A percentile compares a stretch with the other conserved stretches of the same genome.
phyloP scores from a whole-genome alignment of 2,329 filamentous ascomycete species.

The Lasiodiplodia hormozganensis region DNA sequence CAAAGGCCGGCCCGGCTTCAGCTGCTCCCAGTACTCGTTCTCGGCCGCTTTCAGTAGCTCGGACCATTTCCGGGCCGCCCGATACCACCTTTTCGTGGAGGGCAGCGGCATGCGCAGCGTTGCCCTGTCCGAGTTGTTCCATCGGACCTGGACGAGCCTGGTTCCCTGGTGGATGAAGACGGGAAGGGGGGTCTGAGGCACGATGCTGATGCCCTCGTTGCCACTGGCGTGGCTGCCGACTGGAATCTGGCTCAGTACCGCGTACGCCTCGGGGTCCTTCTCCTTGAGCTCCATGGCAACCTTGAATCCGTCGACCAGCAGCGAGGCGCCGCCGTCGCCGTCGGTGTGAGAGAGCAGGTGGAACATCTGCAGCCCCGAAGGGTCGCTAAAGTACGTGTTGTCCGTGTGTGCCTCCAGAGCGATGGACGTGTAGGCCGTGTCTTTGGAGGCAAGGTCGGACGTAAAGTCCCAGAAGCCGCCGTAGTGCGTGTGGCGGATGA shows the following conservation, averaged over 20 bases:
- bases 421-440: slow-evolving; percentile 90
- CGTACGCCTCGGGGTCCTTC: slow-evolving; percentile 64
- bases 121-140: slow-evolving; percentile 92
- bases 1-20: slow-evolving; percentile 78
- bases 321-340: slow-evolving; percentile 73
- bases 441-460: slow-evolving; percentile 83
- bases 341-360: slow-evolving; percentile 83
- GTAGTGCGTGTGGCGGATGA: slow-evolving; percentile 91
- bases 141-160: slow-evolving; percentile 72
- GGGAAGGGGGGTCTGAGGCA: slow-evolving; percentile 72
- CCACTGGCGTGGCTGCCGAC: slow-evolving; percentile 86
- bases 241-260: slow-evolving; percentile 61
- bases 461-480: slow-evolving; percentile 88
- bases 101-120: slow-evolving; percentile 64
- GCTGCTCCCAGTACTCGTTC: slow-evolving; percentile 79
- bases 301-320: slow-evolving; percentile 86
- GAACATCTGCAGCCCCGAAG: slow-evolving; percentile 88
- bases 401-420: slow-evolving; percentile 88
- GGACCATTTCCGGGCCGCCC: slow-evolving; percentile 76
- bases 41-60: slow-evolving; percentile 69
- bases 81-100: slow-evolving; percentile 73
- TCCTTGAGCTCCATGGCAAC: slow-evolving; percentile 67
- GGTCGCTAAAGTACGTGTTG: slow-evolving; percentile 94
- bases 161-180: slow-evolving; percentile 69
- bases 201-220: slow-evolving; percentile 81